Percentiles rank a stretch among this genome's conserved stretches.
Conservation (phyloP, 23 red algal species). For the Pyropia yezoensis region DNA sequence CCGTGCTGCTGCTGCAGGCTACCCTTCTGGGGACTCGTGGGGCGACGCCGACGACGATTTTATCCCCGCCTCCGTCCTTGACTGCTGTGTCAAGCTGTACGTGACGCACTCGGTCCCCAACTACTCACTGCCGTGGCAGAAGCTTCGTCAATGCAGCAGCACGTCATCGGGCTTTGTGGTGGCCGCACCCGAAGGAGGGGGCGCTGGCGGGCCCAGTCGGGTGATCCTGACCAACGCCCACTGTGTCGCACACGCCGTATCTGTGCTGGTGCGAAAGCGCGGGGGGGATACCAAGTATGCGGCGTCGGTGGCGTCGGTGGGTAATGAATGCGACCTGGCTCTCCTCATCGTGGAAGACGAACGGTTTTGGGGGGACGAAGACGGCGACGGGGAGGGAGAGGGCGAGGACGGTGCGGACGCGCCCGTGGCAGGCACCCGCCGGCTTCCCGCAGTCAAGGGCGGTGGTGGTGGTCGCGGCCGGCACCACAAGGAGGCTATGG, state of each 20-base stretch:
- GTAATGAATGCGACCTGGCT: constrained; percentile 52
- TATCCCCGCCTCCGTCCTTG: neutral
- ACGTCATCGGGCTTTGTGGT: constrained; percentile 39
- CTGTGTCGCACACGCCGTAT: constrained; percentile 25
- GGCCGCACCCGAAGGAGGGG: neutral
- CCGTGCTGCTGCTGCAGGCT: too few species aligned
- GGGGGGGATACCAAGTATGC: constrained; percentile 21
- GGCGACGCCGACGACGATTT: neutral
- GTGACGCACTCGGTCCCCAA: constrained; percentile 27
- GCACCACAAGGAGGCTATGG: too few species aligned
- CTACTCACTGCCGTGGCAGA: constrained; percentile 62
- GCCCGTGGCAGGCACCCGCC: constrained; percentile 6
- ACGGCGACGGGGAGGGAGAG: neutral
- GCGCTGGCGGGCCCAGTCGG: neutral
- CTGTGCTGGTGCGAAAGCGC: constrained; percentile 26
- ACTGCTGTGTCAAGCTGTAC: constrained; percentile 27
- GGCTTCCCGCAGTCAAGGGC: neutral
- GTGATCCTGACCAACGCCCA: constrained; percentile 57
- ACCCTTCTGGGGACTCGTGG: too few species aligned
- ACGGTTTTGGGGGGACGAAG: constrained; percentile 6
- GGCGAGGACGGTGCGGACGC: neutral
- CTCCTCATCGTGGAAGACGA: constrained; percentile 43
- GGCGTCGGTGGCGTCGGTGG: constrained; percentile 20
- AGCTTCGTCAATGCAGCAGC: constrained; percentile 13
- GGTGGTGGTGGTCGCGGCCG: too few species aligned